A percentile compares a stretch with the other conserved stretches of the same genome.
phyloP scores from a whole-genome alignment of 768 basidiomycete species.

The Hypholoma fasciculare region DNA sequence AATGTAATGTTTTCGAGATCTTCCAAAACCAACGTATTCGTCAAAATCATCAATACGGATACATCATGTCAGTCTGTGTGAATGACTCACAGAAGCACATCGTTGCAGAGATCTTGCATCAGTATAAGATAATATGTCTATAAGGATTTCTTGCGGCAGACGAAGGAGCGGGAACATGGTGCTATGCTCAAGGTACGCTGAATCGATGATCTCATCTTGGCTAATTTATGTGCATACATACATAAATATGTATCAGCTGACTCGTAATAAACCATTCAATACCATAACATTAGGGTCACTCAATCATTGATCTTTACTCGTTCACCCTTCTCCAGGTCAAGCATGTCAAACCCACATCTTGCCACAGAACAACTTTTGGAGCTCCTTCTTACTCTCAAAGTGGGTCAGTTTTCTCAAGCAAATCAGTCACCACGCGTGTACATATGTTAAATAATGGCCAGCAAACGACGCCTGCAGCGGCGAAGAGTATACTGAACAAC shows the following conservation, averaged over 20 bases:
- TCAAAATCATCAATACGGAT: not conserved
- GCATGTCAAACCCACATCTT: no score
- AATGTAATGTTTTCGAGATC: not conserved
- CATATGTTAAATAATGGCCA: constrained; percentile 22
- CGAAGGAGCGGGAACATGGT: not conserved
- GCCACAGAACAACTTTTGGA: constrained; percentile 36
- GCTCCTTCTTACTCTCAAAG: constrained; percentile 76
- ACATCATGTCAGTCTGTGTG: not conserved
- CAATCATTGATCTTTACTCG: no score
- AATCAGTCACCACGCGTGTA: not conserved
- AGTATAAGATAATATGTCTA: not conserved
- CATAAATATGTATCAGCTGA: no score
- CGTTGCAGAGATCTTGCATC: not conserved
- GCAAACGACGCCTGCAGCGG: constrained; percentile 77
- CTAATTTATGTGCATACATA: no score
- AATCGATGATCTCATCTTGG: no score
- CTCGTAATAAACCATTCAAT: no score
- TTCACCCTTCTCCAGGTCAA: no score
- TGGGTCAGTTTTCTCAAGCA: constrained; percentile 16
- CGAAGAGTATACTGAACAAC: constrained; percentile 64
- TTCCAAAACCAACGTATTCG: not conserved
- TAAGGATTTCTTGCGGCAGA: not conserved
- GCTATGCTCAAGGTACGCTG: no score
- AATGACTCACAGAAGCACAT: not conserved
- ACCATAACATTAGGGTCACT: no score